A percentile compares a stretch with the other conserved stretches of the same genome.
Evolutionary conservation across 2,329 filamentous ascomycete species (phyloP).

Genomic region (Rutstroemia sp.): DNA sequence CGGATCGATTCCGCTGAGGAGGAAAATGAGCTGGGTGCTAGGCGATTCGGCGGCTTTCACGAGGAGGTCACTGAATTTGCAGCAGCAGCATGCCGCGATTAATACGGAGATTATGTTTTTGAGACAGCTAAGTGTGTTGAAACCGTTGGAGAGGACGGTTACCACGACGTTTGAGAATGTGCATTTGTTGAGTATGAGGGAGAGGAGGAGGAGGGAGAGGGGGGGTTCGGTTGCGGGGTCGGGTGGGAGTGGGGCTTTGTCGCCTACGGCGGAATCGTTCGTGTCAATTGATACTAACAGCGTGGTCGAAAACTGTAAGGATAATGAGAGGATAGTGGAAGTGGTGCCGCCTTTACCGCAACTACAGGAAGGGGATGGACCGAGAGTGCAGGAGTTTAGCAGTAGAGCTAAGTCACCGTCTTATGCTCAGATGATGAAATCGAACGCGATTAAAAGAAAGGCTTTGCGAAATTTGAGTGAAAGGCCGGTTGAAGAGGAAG

Average conservation of each 20-base stretch:
- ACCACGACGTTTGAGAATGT: background rate
- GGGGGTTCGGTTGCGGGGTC: background rate
- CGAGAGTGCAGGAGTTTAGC: too few species aligned
- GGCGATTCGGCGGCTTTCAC: slow-evolving; percentile 1
- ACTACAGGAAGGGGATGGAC: too few species aligned
- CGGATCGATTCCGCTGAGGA: background rate
- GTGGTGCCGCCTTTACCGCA: too few species aligned
- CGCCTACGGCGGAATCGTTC: too few species aligned
- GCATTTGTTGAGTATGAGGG: background rate
- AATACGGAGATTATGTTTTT: slow-evolving; percentile 2
- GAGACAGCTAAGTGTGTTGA: background rate
- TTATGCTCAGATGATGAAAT: too few species aligned
- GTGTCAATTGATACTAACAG: background rate
- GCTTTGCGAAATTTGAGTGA: background rate
- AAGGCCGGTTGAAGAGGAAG: background rate
- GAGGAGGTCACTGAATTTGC: background rate
- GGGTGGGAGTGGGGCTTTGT: background rate
- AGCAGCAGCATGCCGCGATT: slow-evolving; percentile 5
- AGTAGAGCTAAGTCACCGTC: too few species aligned
- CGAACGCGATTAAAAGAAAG: background rate
- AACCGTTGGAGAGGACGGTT: background rate
- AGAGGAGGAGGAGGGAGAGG: background rate
- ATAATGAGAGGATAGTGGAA: too few species aligned
- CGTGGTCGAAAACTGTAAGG: background rate
- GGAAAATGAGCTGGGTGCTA: slow-evolving; percentile 3